Evolutionary conservation across 257 asterid genomes (phyloP), one percentile per base, ranked within the genome.

Genomic region (Nicotiana otophora): DNA sequence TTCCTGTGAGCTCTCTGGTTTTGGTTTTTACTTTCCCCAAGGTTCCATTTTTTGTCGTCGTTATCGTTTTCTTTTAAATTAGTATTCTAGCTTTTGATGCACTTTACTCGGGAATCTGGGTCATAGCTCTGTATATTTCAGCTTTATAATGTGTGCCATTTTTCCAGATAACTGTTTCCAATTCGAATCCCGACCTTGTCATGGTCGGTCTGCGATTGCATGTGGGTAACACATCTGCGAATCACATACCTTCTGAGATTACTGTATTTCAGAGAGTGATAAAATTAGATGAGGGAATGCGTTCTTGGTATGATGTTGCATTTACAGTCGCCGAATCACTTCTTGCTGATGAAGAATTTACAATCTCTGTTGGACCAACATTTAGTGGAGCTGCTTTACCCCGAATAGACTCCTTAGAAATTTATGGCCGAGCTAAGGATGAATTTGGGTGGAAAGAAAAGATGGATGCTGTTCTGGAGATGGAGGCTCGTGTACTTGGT

Each of bases 391-490:
- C 99, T 90, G 91, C 93, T 31, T 84, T 91, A 69, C 96, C 99
- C 30, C 89, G 99, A 86, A 93, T 96, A 85, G 98, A 96, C 85
- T 93, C 97, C 26, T 86, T 96, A 78, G 99, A 96, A 89, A 96
- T 96, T 72, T 96, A 96, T 92, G 98, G 99, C 77, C 97, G 97
- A 79, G 93, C 95, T 16, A 96, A 96, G 90, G 99, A 96, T 86
- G 99, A 96, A 86, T 96, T 94, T 90, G 99, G 99, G 66, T 96
- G 99, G 99, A 96, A 96, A 86, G 99, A 96, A 87, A 94, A 96
- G 90, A 94, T 96, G 96, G 98, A 96, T 85, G 93, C 94, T 80
- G 91, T 96, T 88, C 91, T 96, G 80, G 97, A 96, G 87, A 96
- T 94, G 97, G 98, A 96, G 91, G 92, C 97, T 77, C 94, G 90